Percentiles rank a stretch among this genome's conserved stretches.
Evolutionary conservation across 768 basidiomycete species (phyloP).

Genomic region (Tricholoma flavovirens): DNA sequence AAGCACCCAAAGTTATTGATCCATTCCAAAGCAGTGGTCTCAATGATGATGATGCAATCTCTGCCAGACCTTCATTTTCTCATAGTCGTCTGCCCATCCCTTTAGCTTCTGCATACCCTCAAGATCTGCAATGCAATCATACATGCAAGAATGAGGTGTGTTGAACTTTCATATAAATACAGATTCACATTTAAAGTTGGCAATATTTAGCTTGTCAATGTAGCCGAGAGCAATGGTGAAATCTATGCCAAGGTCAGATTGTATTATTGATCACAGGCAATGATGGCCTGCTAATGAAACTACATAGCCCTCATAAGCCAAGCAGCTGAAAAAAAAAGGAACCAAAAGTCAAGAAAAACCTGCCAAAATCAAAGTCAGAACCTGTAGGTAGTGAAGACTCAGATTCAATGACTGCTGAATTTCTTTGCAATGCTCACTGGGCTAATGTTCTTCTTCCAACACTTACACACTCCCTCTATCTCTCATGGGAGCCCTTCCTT

Average conservation of each 20-base stretch:
- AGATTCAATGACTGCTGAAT: background rate
- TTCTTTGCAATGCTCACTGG: conserved; percentile 12
- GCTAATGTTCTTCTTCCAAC: too few relatives aligned
- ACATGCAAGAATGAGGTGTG: background rate
- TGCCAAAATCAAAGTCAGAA: too few relatives aligned
- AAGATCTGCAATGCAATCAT: background rate
- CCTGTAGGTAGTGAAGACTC: too few relatives aligned
- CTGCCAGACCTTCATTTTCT: conserved; percentile 6
- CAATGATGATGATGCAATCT: conserved; percentile 11
- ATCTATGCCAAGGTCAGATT: too few relatives aligned
- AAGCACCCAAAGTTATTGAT: conserved; percentile 3
- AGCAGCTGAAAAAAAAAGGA: background rate
- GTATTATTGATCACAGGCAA: too few relatives aligned
- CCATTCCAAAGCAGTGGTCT: conserved; percentile 12
- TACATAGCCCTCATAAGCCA: too few relatives aligned
- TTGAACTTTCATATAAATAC: too few relatives aligned
- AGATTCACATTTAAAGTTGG: too few relatives aligned
- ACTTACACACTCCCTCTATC: too few relatives aligned
- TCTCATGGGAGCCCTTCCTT: too few relatives aligned
- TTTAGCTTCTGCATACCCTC: background rate
- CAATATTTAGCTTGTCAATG: too few relatives aligned
- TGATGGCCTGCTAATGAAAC: too few relatives aligned
- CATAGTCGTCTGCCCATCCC: background rate
- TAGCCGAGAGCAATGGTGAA: background rate
- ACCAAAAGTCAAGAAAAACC: conserved; percentile 2